Evolutionary conservation across 345 rosid genomes (phyloP), one percentile per base, ranked within the genome.

Genomic region (Salix udensis): DNA sequence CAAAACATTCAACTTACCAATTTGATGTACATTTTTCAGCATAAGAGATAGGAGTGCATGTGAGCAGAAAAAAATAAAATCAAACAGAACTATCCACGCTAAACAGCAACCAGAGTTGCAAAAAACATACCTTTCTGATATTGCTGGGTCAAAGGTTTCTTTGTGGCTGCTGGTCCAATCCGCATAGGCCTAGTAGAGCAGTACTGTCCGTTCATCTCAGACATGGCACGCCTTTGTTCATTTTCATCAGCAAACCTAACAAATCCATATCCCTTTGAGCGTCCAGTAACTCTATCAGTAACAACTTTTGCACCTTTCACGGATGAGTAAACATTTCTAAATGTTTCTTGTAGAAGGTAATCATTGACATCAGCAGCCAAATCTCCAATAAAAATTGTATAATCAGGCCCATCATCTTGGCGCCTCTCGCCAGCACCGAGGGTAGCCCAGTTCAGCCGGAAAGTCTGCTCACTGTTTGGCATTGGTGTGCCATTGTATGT

Each of bases 201-300:
- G 70, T 79, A 87, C 37, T 84, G 86, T 48, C 99, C 99, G 78
- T 93, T 96, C 98, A 96, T 96, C 79, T 96, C 99, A 44, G 86
- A 86, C 97, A 96, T 93, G 61, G 99, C 94, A 48, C 91, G 94
- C 48, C 81, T 36, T 77, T 96, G 98, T 67, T 96, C 99, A 71
- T 30, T 82, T 82, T 96, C 97, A 82, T 96, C 96, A 7, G 83
- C 91, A 85, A 96, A 93, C 68, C 90, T 91, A 60, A 96, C 96
- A 89, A 96, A 96, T 39, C 98, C 99, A 85, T 96, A 96, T 1
- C 99, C 99, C 85, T 96, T 93, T 23, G 99, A 88, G 23, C 96
- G 91, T 58, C 98, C 99, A 48, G 98, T 96, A 26, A 80, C 76
- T 89, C 97, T 91, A 82, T 96, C 99, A 39, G 87, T 91, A 24